Percentiles rank a stretch among this genome's conserved stretches.
phyloP scores from a whole-genome alignment of 306 rosid genomes.

The Castanospermum australe region DNA sequence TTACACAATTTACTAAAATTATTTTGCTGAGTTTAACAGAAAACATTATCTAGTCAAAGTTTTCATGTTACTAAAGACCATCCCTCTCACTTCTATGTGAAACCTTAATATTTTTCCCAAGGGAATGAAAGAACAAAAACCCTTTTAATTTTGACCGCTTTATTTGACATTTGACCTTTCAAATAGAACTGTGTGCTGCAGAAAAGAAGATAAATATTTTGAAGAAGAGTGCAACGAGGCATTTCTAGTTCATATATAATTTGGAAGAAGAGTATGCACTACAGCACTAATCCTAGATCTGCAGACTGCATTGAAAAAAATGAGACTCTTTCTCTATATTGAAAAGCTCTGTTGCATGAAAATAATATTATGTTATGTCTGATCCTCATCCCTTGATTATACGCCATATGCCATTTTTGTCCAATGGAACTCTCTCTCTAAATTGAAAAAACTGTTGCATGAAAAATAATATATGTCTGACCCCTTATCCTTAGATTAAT shows the following conservation, averaged over 20 bases:
- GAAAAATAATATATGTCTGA: too few species aligned
- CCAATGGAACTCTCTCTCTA: not conserved
- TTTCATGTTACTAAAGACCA: not conserved
- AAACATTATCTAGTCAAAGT: not conserved
- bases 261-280: slow-evolving; percentile 1
- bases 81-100: not conserved
- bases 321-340: not conserved
- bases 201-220: not conserved
- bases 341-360: not conserved
- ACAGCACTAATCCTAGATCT: not conserved
- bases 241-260: slow-evolving; percentile 12
- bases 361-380: not conserved
- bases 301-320: not conserved
- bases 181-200: not conserved
- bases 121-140: not conserved
- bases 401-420: not conserved
- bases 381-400: not conserved
- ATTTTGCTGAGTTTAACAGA: not conserved
- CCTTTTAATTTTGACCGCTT: not conserved
- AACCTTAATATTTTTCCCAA: not conserved
- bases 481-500: too few species aligned
- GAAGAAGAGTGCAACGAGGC: not conserved
- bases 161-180: not conserved
- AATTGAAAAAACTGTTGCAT: too few species aligned
- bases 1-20: not conserved